These are phyloP conservation scores for Aspergillus flavus DNA, from an alignment of 2,329 filamentous ascomycete genomes.

Conservation along the genomic window DNA sequence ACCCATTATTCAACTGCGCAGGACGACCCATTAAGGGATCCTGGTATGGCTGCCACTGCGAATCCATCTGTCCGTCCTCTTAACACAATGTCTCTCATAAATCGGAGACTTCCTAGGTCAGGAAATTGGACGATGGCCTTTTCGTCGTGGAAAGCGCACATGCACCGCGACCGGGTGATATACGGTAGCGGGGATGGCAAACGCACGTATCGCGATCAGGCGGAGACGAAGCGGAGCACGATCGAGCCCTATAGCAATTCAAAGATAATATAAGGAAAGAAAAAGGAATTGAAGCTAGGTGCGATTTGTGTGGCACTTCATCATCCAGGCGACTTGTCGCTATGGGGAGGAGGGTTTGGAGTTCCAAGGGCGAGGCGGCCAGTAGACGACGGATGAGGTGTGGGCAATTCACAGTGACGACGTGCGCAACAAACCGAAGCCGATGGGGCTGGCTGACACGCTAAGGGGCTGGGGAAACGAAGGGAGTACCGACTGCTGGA, in stretches of 20 bases:
- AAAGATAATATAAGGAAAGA: slow-evolving; percentile 13
- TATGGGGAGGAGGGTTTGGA: slow-evolving; percentile 19
- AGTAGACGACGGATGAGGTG: slow-evolving; percentile 7
- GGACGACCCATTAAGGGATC: slow-evolving; percentile 63
- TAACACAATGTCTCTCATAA: slow-evolving; percentile 15
- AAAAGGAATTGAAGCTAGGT: slow-evolving; percentile 26
- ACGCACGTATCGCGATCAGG: slow-evolving; percentile 33
- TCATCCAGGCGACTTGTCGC: slow-evolving; percentile 23
- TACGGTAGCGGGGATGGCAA: slow-evolving; percentile 30
- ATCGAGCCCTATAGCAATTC: slow-evolving; percentile 21
- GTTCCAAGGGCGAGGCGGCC: slow-evolving; percentile 7
- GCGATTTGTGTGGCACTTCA: slow-evolving; percentile 25
- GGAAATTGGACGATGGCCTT: slow-evolving; percentile 22
- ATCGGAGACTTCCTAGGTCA: slow-evolving; percentile 7
- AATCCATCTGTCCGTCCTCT: slow-evolving; percentile 51
- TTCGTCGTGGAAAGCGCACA: slow-evolving; percentile 30
- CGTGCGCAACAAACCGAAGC: slow-evolving; percentile 17
- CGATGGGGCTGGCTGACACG: slow-evolving; percentile 20
- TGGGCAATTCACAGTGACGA: slow-evolving; percentile 24
- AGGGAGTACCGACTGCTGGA: slow-evolving; percentile 21
- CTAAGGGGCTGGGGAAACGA: slow-evolving; percentile 16
- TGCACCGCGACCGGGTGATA: slow-evolving; percentile 34
- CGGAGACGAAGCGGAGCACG: slow-evolving; percentile 20
- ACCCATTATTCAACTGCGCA: slow-evolving; percentile 64
- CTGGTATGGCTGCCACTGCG: slow-evolving; percentile 68